Conservation (phyloP, 176 grass and related monocot species). For the Rhipidocladum racemiflorum region DNA sequence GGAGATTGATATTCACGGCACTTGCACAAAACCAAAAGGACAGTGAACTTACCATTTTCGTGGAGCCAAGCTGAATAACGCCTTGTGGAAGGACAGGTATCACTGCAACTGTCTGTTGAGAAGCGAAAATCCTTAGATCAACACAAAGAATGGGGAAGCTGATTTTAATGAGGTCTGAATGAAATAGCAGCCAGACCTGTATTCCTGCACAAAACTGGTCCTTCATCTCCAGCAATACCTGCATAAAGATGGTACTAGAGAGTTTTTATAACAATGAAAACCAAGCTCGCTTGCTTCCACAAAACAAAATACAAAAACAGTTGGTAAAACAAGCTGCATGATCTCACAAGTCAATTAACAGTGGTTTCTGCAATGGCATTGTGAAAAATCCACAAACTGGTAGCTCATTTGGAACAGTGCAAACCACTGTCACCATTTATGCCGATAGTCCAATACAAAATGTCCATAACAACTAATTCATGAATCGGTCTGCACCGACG, state of each 20-base stretch:
- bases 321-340: background rate
- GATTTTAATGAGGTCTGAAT: background rate
- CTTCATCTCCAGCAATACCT: slow-evolving; percentile 48
- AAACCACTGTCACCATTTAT: background rate
- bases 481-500: background rate
- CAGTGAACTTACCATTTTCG: slow-evolving; percentile 32
- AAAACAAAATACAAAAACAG: background rate
- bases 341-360: background rate
- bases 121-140: slow-evolving; percentile 12
- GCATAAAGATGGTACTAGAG: background rate
- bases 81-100: slow-evolving; percentile 52
- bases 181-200: slow-evolving; percentile 29
- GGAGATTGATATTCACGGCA: background rate
- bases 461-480: background rate
- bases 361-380: background rate
- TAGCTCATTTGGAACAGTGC: background rate
- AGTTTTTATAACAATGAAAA: background rate
- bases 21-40: background rate
- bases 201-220: slow-evolving; percentile 44
- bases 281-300: background rate
- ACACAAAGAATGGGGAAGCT: background rate
- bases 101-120: slow-evolving; percentile 40
- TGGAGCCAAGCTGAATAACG: slow-evolving; percentile 46
- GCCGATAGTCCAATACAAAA: background rate
- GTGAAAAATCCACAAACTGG: background rate